phyloP scores from a whole-genome alignment of 208 protist species.

The Dictyostelium gargantuum region DNA sequence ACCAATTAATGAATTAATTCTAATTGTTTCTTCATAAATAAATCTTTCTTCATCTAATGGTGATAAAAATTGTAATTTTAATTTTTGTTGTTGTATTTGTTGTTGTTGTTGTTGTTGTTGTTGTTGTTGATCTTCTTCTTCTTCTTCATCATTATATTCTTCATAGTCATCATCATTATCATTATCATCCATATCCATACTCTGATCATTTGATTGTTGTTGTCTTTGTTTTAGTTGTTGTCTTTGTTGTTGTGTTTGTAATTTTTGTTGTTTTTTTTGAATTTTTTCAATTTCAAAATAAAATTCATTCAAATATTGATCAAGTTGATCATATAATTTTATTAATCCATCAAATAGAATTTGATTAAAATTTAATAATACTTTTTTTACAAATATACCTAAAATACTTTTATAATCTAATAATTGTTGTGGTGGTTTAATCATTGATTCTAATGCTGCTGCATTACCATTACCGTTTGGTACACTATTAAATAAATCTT shows the following conservation, averaged over 20 bases:
- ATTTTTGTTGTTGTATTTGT: neutral
- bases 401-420: conserved; percentile 25
- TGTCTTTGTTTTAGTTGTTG: too few species aligned
- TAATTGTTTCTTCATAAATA: conserved; percentile 1
- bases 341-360: conserved; percentile 36
- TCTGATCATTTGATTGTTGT: neutral
- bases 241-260: neutral
- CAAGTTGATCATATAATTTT: neutral
- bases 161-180: neutral
- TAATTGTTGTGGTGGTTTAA: neutral
- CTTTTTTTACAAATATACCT: conserved; percentile 26
- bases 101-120: neutral
- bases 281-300: neutral
- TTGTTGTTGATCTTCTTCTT: neutral
- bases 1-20: conserved; percentile 1
- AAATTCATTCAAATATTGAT: conserved; percentile 3
- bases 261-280: neutral
- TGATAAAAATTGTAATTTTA: conserved; percentile 31
- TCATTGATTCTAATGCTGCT: neutral
- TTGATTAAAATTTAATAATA: conserved; percentile 18
- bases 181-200: neutral
- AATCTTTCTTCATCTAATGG: conserved; percentile 43
- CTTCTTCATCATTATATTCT: too few species aligned
- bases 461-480: too few species aligned
- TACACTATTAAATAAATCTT: neutral